A percentile compares a stretch with the other conserved stretches of the same genome.
phyloP scores from a whole-genome alignment of 2,329 filamentous ascomycete species.

The Fusarium austroafricanum region DNA sequence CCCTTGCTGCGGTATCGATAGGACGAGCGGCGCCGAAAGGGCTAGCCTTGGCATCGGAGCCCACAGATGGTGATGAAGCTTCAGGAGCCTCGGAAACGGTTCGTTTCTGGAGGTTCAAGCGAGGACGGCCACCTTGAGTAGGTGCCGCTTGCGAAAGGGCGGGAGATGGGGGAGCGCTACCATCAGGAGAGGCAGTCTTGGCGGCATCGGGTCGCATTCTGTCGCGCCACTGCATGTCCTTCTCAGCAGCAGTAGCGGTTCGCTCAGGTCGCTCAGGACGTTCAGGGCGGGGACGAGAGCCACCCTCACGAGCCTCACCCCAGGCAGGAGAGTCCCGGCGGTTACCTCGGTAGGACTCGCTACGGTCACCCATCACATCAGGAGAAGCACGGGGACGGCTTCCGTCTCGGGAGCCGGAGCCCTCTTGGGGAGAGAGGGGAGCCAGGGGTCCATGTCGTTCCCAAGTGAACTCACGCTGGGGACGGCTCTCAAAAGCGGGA shows the following conservation, averaged over 20 bases:
- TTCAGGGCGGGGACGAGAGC: constrained; percentile 77
- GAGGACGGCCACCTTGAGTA: constrained; percentile 74
- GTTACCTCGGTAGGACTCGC: constrained; percentile 69
- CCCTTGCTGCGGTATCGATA: constrained; percentile 90
- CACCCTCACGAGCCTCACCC: constrained; percentile 81
- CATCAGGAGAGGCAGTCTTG: constrained; percentile 76
- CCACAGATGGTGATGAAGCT: constrained; percentile 57
- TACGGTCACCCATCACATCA: constrained; percentile 66
- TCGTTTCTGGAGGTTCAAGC: constrained; percentile 88
- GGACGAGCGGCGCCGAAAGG: constrained; percentile 94
- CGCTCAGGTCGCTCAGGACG: constrained; percentile 78
- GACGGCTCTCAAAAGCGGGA: constrained; percentile 67
- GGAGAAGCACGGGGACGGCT: constrained; percentile 63
- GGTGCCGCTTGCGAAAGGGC: constrained; percentile 65
- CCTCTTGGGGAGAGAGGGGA: constrained; percentile 69
- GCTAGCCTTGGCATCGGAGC: constrained; percentile 81
- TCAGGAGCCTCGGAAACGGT: constrained; percentile 82
- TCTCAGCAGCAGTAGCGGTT: constrained; percentile 86
- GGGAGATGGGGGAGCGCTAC: constrained; percentile 80
- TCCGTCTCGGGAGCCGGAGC: constrained; percentile 64
- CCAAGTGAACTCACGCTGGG: constrained; percentile 84
- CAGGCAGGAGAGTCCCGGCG: constrained; percentile 77
- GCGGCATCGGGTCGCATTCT: constrained; percentile 86
- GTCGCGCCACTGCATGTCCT: constrained; percentile 92
- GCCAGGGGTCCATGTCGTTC: constrained; percentile 93